phyloP scores from a whole-genome alignment of 2,329 filamentous ascomycete species.

The Furcasterigmium sp. region DNA sequence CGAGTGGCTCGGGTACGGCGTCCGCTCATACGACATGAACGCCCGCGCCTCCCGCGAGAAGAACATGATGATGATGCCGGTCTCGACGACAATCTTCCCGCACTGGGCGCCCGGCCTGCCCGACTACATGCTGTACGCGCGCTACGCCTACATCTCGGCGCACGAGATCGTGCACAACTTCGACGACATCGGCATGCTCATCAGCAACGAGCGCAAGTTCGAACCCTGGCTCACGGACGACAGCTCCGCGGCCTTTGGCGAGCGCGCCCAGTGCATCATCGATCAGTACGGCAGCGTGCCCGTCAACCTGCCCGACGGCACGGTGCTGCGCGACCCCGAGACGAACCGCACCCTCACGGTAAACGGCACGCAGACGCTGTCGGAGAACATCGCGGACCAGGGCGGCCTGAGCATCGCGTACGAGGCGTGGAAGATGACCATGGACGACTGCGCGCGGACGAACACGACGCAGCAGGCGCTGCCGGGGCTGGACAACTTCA shows the following conservation, averaged over 20 bases:
- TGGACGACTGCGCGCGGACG: conserved; percentile 34
- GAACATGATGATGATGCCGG: background rate
- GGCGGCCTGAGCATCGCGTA: conserved; percentile 60
- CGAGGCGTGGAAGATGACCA: conserved; percentile 57
- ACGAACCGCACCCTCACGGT: conserved; percentile 43
- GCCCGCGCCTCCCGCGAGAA: background rate
- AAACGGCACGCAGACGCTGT: conserved; percentile 57
- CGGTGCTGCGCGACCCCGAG: conserved; percentile 16
- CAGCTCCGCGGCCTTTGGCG: conserved; percentile 52
- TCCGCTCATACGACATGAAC: background rate
- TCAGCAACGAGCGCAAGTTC: conserved; percentile 50
- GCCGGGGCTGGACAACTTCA: conserved; percentile 56
- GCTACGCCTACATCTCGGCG: conserved; percentile 60
- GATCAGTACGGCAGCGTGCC: conserved; percentile 60
- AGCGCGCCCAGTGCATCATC: conserved; percentile 59
- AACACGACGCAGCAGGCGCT: conserved; percentile 25
- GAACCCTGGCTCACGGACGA: conserved; percentile 56
- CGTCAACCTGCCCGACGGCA: conserved; percentile 48
- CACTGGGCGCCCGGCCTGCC: conserved; percentile 58
- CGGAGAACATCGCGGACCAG: conserved; percentile 68
- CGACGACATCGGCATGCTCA: conserved; percentile 37
- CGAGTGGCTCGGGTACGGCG: conserved; percentile 36
- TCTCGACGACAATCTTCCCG: conserved; percentile 36
- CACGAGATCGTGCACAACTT: conserved; percentile 69
- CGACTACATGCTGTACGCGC: conserved; percentile 60